Evolutionary conservation across 2,329 filamentous ascomycete genomes (phyloP).

Genomic region (Exophiala spinifera): DNA sequence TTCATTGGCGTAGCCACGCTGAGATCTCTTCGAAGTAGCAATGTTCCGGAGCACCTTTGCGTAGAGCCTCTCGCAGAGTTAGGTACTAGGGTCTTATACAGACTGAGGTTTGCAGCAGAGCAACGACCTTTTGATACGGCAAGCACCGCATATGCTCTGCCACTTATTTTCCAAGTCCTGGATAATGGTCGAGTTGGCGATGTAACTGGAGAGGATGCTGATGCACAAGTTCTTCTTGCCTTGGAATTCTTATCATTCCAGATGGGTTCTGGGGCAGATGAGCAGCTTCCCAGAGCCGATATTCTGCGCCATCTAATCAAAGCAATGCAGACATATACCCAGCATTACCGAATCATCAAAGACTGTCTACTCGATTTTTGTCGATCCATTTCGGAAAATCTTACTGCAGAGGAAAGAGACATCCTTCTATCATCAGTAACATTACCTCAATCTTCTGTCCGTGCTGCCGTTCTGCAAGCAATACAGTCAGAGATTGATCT

Average conservation of each 20-base stretch:
- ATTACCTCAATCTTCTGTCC: constrained; percentile 73
- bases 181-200: constrained; percentile 73
- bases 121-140: constrained; percentile 90
- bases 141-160: constrained; percentile 82
- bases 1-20: constrained; percentile 88
- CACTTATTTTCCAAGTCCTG: constrained; percentile 75
- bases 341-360: constrained; percentile 93
- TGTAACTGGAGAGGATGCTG: constrained; percentile 67
- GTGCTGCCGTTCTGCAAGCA: constrained; percentile 80
- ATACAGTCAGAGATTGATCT: constrained; percentile 91
- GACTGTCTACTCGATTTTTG: constrained; percentile 87
- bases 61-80: constrained; percentile 79
- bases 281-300: constrained; percentile 70
- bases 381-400: constrained; percentile 78
- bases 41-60: constrained; percentile 68
- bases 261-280: constrained; percentile 72
- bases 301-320: constrained; percentile 69
- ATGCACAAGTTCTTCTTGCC: constrained; percentile 85
- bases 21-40: constrained; percentile 69
- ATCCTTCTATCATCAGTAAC: constrained; percentile 76
- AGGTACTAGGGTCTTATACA: constrained; percentile 84
- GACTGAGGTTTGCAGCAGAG: constrained; percentile 83
- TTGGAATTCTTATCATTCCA: constrained; percentile 88
- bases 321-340: constrained; percentile 83
- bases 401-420: constrained; percentile 67